Evolutionary conservation across 148 eudicot species (phyloP).

Genomic region (Chenopodium formosanum): DNA sequence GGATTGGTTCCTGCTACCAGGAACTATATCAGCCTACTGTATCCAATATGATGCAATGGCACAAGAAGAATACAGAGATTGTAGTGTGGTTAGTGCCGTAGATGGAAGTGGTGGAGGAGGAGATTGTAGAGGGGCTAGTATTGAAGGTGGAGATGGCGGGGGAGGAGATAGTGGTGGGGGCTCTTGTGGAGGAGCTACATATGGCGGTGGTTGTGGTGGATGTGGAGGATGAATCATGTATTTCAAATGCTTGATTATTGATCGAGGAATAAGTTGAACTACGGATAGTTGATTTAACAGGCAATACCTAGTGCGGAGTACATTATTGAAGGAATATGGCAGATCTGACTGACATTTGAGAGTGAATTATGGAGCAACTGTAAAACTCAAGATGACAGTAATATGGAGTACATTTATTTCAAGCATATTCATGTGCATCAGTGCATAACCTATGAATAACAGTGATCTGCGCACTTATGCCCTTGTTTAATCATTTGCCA

Average conservation of each 20-base stretch:
- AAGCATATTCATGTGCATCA: no score
- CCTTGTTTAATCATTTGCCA: no score
- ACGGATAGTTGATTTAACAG: no score
- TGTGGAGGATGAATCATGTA: background rate
- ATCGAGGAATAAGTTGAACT: background rate
- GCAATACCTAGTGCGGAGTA: no score
- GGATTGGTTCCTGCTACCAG: background rate
- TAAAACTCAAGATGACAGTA: no score
- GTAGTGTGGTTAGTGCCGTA: no score
- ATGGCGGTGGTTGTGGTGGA: background rate
- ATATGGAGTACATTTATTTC: no score
- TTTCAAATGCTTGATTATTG: background rate
- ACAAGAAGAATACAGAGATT: background rate
- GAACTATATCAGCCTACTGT: constrained; percentile 2
- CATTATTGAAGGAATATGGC: no score
- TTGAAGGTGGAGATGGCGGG: background rate
- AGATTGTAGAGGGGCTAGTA: background rate
- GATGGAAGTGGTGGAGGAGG: background rate
- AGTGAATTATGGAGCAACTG: no score
- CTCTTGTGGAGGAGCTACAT: background rate
- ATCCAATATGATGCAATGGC: background rate
- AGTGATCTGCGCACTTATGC: no score
- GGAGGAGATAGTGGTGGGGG: background rate
- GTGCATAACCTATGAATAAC: no score
- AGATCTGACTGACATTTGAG: no score